phyloP scores from a whole-genome alignment of 2,329 filamentous ascomycete species.

The Scleromitrula shiraiana region DNA sequence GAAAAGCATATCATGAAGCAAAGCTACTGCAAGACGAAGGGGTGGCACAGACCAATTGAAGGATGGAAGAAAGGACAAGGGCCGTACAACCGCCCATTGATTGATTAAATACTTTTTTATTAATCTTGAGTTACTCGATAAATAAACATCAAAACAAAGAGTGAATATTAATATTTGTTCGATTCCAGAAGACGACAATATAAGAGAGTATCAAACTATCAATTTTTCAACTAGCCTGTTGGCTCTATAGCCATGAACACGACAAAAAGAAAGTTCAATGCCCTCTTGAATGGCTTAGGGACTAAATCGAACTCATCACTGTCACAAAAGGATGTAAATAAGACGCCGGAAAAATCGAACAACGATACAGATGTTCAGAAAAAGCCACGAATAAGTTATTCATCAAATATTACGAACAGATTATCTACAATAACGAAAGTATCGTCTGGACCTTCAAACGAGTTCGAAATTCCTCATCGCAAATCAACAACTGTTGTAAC shows the following conservation, averaged over 20 bases:
- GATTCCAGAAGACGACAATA: neutral
- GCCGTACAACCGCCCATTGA: too few species aligned
- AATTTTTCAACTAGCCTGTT: neutral
- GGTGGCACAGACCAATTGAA: neutral
- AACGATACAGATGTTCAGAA: conserved; percentile 20
- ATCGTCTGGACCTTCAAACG: neutral
- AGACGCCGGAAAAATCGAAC: conserved; percentile 31
- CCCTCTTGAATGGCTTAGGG: conserved; percentile 60
- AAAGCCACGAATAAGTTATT: conserved; percentile 24
- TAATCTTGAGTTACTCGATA: too few species aligned
- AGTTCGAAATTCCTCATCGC: conserved; percentile 16
- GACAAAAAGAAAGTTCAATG: conserved; percentile 79
- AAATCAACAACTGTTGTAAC: conserved; percentile 21
- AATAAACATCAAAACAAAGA: neutral
- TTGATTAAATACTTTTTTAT: neutral
- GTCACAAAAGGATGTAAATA: conserved; percentile 31
- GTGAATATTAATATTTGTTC: neutral
- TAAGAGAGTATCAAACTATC: neutral
- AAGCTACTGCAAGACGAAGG: neutral
- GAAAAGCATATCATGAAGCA: neutral
- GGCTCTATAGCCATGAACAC: conserved; percentile 49
- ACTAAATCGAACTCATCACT: conserved; percentile 38
- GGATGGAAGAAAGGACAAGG: neutral
- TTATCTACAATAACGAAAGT: conserved; percentile 5
- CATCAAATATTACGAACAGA: conserved; percentile 10